phyloP scores from a whole-genome alignment of 1,139 yeast species.

The Debaryomyces subglobosus region DNA sequence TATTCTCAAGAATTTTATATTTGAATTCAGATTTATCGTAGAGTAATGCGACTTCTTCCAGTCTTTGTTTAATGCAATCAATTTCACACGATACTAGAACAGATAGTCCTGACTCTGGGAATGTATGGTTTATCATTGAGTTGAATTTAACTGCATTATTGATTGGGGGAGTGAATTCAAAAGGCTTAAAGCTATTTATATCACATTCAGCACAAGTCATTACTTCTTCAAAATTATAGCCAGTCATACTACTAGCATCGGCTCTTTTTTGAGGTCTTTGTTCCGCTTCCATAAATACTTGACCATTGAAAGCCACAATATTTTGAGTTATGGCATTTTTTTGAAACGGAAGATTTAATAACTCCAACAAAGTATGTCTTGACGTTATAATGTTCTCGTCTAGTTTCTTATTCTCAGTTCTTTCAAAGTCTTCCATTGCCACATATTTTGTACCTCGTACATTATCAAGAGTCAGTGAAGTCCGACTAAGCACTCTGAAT shows the following conservation, averaged over 20 bases:
- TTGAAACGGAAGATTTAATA: constrained; percentile 8
- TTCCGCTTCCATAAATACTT: constrained; percentile 12
- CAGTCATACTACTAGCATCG: constrained; percentile 12
- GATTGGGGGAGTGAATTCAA: constrained; percentile 8
- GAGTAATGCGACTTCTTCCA: not conserved
- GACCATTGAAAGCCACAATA: constrained; percentile 13
- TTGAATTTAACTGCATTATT: constrained; percentile 13
- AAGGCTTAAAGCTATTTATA: not conserved
- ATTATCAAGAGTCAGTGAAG: constrained; percentile 7
- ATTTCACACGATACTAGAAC: constrained; percentile 15
- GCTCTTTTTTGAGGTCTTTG: constrained; percentile 1
- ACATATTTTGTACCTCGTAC: constrained; percentile 13
- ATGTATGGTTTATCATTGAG: constrained; percentile 12
- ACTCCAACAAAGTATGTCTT: constrained; percentile 13
- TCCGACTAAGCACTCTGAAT: constrained; percentile 8
- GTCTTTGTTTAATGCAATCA: constrained; percentile 11
- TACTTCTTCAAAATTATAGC: constrained; percentile 14
- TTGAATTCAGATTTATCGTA: not conserved
- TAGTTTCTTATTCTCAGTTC: constrained; percentile 5
- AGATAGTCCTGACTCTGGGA: constrained; percentile 6
- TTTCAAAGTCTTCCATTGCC: constrained; percentile 11
- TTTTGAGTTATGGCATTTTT: constrained; percentile 3
- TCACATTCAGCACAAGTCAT: constrained; percentile 4
- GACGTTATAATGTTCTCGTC: constrained; percentile 11
- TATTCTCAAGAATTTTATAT: constrained; percentile 10